phyloP scores from a whole-genome alignment of 2,329 filamentous ascomycete genomes.

The Fusarium nisikadoi region DNA sequence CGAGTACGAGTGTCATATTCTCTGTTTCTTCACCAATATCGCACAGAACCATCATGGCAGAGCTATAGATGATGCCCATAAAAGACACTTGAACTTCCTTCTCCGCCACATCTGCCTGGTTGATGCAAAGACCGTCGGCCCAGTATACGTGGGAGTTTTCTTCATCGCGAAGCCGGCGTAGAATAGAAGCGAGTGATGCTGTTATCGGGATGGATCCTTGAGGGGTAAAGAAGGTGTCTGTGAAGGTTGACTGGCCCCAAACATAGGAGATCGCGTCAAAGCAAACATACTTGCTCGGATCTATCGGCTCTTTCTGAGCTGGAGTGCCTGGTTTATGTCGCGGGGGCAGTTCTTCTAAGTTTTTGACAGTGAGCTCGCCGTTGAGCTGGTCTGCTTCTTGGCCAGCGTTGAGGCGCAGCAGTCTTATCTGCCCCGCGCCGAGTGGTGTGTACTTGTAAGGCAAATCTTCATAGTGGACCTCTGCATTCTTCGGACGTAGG shows the following conservation, averaged over 20 bases:
- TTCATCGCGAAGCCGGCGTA: not conserved
- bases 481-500: accelerated
- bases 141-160: not conserved
- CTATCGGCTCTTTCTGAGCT: not conserved
- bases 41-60: conserved; percentile 5
- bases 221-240: not conserved
- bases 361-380: not conserved
- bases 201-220: not conserved
- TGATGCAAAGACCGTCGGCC: conserved; percentile 11
- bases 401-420: not conserved
- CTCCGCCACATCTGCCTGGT: not conserved
- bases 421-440: not conserved
- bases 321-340: not conserved
- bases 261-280: conserved; percentile 16
- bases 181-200: conserved; percentile 7
- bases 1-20: not conserved
- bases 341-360: not conserved
- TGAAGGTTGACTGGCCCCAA: conserved; percentile 1
- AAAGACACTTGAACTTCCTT: conserved; percentile 10
- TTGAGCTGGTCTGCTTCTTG: not conserved
- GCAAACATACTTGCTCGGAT: not conserved
- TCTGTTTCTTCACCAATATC: not conserved
- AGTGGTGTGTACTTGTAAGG: not conserved
- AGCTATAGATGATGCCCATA: conserved; percentile 13
- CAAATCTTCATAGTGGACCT: accelerated